Percentiles rank a stretch among this genome's conserved stretches.
These are phyloP conservation scores for Amanita rubescens DNA, from an alignment of 768 basidiomycete species.

Conservation along the genomic window DNA sequence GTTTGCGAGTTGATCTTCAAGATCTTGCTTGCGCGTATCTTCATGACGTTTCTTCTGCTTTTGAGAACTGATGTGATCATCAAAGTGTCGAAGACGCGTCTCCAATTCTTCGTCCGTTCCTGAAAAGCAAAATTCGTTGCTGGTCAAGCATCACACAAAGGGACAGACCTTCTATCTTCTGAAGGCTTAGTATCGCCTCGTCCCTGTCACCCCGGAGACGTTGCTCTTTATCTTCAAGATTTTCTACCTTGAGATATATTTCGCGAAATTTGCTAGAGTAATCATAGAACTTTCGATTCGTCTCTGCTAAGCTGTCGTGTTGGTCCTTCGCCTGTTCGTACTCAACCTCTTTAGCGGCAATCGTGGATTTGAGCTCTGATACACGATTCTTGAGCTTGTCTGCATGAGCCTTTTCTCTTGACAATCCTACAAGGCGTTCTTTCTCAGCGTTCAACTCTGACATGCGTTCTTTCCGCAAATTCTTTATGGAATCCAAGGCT, in stretches of 20 bases:
- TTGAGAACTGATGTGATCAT: slow-evolving; percentile 45
- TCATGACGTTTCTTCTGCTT: slow-evolving; percentile 41
- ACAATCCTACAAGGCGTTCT: slow-evolving; percentile 71
- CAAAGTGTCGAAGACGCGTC: slow-evolving; percentile 48
- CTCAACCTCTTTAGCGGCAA: slow-evolving; percentile 66
- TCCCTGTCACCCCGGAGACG: slow-evolving; percentile 54
- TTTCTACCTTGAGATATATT: slow-evolving; percentile 64
- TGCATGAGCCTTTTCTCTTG: slow-evolving; percentile 77
- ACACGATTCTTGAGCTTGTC: slow-evolving; percentile 74
- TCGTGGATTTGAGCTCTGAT: slow-evolving; percentile 47
- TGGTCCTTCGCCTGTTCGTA: slow-evolving; percentile 63
- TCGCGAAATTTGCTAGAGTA: slow-evolving; percentile 82
- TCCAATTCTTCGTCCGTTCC: slow-evolving; percentile 71
- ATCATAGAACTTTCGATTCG: slow-evolving; percentile 78
- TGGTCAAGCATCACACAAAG: background rate
- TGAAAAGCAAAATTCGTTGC: slow-evolving; percentile 20
- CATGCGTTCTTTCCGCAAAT: slow-evolving; percentile 81
- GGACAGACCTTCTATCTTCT: slow-evolving; percentile 58
- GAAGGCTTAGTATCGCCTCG: slow-evolving; percentile 54
- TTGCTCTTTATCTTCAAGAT: slow-evolving; percentile 52
- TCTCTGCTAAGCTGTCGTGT: slow-evolving; percentile 55
- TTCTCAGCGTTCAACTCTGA: slow-evolving; percentile 91
- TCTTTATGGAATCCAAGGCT: slow-evolving; percentile 88
- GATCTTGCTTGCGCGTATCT: slow-evolving; percentile 46
- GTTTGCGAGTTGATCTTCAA: slow-evolving; percentile 51